Conservation (phyloP, 805 yeast species). For the Candida easanensis region DNA sequence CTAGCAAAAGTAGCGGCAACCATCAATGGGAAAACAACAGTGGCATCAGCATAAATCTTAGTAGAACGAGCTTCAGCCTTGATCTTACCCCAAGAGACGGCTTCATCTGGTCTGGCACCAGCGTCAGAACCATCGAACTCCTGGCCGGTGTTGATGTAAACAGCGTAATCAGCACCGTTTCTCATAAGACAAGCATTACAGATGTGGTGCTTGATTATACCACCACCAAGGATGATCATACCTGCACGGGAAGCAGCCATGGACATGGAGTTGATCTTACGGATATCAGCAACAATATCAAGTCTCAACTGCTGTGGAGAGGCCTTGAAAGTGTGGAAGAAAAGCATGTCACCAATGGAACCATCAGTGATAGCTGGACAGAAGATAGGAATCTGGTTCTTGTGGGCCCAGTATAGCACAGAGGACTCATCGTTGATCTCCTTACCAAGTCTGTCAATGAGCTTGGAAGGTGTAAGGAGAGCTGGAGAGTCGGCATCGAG, state of each 20-base stretch:
- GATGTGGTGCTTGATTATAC: constrained; percentile 93
- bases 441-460: constrained; percentile 90
- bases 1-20: constrained; percentile 97
- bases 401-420: constrained; percentile 97
- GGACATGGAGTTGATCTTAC: constrained; percentile 86
- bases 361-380: constrained; percentile 99
- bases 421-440: constrained; percentile 93
- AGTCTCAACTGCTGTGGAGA: constrained; percentile 86
- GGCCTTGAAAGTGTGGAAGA: constrained; percentile 95
- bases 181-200: constrained; percentile 98
- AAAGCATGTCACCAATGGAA: constrained; percentile 97
- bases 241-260: constrained; percentile 96
- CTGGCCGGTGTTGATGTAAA: constrained; percentile 95
- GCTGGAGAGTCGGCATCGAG: constrained; percentile 60
- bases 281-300: constrained; percentile 92
- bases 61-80: constrained; percentile 90
- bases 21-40: constrained; percentile 90
- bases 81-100: constrained; percentile 98
- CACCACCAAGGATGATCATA: constrained; percentile 96
- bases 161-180: constrained; percentile 98
- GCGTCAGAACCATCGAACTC: constrained; percentile 99
- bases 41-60: constrained; percentile 93
- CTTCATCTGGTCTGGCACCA: constrained; percentile 99
- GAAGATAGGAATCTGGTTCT: constrained; percentile 91
- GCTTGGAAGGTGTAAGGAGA: constrained; percentile 90